Evolutionary conservation across 1,139 yeast genomes (phyloP).

Genomic region (Pichia sp.): DNA sequence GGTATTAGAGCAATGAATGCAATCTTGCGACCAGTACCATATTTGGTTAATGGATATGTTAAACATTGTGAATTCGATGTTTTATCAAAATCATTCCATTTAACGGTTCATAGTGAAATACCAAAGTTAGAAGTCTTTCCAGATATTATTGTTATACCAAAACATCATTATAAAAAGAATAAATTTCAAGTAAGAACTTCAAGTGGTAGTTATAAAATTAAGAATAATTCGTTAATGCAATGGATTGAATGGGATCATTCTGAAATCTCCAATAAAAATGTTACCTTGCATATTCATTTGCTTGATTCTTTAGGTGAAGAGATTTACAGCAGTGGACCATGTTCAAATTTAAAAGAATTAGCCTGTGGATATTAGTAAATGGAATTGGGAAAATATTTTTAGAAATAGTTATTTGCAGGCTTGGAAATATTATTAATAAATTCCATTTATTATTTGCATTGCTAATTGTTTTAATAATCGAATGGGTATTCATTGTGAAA

Average conservation of each 20-base stretch:
- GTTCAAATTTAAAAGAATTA: slow-evolving; percentile 26
- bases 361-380: slow-evolving; percentile 30
- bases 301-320: not conserved
- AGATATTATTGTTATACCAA: slow-evolving; percentile 55
- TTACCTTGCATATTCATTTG: slow-evolving; percentile 17
- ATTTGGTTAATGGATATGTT: slow-evolving; percentile 50
- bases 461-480: not conserved
- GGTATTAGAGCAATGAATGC: slow-evolving; percentile 71
- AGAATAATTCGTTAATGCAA: slow-evolving; percentile 45
- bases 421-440: slow-evolving; percentile 9
- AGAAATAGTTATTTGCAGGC: slow-evolving; percentile 26
- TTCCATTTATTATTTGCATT: slow-evolving; percentile 2
- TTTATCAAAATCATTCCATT: slow-evolving; percentile 37
- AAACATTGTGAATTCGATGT: slow-evolving; percentile 51
- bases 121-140: slow-evolving; percentile 4
- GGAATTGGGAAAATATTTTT: slow-evolving; percentile 1
- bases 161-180: slow-evolving; percentile 50
- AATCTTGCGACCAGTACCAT: slow-evolving; percentile 64
- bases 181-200: too few relatives aligned
- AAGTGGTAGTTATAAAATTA: slow-evolving; percentile 38
- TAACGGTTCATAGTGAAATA: slow-evolving; percentile 36
- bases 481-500: not conserved
- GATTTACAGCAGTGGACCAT: not conserved
- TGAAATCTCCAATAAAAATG: slow-evolving; percentile 17
- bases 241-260: slow-evolving; percentile 68